Evolutionary conservation across 495 filamentous ascomycete genomes (phyloP).

Genomic region (Penicillium coprophilum): DNA sequence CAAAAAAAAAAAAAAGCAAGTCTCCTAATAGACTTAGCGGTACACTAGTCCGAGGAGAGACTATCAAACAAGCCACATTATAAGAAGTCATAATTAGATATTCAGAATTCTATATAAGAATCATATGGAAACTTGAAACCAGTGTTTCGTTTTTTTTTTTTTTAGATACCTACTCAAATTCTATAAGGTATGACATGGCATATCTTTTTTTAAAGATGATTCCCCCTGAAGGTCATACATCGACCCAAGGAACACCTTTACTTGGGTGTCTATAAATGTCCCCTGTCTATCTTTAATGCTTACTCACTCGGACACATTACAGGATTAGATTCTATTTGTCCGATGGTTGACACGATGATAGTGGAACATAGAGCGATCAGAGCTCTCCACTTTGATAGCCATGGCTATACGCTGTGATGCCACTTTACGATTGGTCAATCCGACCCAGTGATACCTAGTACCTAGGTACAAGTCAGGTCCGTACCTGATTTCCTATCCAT

Average conservation of each 20-base stretch:
- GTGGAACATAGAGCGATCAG: conserved; percentile 16
- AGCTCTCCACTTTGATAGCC: conserved; percentile 25
- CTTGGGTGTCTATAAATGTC: conserved; percentile 2
- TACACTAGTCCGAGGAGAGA: conserved; percentile 16
- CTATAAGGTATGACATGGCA: no score
- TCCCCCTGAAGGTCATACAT: conserved; percentile 6
- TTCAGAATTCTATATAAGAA: background rate
- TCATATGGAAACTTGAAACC: background rate
- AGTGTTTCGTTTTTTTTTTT: background rate
- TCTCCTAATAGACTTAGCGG: conserved; percentile 15
- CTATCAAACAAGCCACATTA: conserved; percentile 1
- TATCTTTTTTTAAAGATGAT: no score
- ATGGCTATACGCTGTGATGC: conserved; percentile 24
- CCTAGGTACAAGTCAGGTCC: conserved; percentile 17
- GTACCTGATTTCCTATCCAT: conserved; percentile 8
- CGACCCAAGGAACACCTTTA: conserved; percentile 6
- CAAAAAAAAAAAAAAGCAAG: conserved; percentile 8
- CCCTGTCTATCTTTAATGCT: background rate
- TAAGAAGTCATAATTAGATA: conserved; percentile 1
- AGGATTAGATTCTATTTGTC: conserved; percentile 1
- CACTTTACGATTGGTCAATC: conserved; percentile 32
- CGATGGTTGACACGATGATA: background rate
- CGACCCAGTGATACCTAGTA: conserved; percentile 1
- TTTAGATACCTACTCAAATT: background rate
- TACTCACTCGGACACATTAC: conserved; percentile 6